These are phyloP conservation scores for Malbranchea cinnamomea DNA, from an alignment of 2,329 filamentous ascomycete genomes.

Conservation along the genomic window DNA sequence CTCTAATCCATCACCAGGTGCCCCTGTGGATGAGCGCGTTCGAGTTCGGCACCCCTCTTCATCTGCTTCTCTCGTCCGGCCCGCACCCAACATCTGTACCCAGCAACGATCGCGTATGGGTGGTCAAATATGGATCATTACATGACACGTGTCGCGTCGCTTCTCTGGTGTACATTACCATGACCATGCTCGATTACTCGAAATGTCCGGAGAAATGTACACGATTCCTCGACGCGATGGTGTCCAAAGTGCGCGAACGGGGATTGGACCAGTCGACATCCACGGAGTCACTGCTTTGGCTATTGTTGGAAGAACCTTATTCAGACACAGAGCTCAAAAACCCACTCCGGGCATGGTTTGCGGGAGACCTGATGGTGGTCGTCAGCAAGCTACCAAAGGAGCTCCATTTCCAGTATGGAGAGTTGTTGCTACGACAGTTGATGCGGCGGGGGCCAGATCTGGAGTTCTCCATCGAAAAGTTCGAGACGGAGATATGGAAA, in stretches of 20 bases:
- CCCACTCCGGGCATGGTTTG: constrained; percentile 22
- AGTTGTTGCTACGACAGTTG: constrained; percentile 24
- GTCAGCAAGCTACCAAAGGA: constrained; percentile 22
- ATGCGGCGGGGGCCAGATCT: constrained; percentile 19
- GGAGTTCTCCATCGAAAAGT: constrained; percentile 16
- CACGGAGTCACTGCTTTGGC: constrained; percentile 26
- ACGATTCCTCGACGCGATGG: constrained; percentile 20
- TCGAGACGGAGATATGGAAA: constrained; percentile 18
- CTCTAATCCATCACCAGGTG: constrained; percentile 14
- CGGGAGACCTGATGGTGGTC: constrained; percentile 21
- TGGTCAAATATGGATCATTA: constrained; percentile 19
- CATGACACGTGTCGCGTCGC: constrained; percentile 24
- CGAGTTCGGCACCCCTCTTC: constrained; percentile 23
- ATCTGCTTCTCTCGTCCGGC: constrained; percentile 26
- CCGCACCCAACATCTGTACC: constrained; percentile 25
- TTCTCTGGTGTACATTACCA: constrained; percentile 25
- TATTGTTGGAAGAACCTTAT: constrained; percentile 22
- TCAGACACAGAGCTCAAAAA: constrained; percentile 22
- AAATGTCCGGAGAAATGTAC: constrained; percentile 17
- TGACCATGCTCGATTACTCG: constrained; percentile 21
- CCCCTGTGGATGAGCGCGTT: constrained; percentile 13
- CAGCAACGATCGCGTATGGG: constrained; percentile 21
- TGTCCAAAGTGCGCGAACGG: constrained; percentile 15
- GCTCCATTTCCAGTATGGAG: constrained; percentile 26
- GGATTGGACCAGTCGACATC: constrained; percentile 21